Base-by-base conservation (phyloP, 2,329 filamentous ascomycete species). In the Clonostachys chloroleuca region DNA sequence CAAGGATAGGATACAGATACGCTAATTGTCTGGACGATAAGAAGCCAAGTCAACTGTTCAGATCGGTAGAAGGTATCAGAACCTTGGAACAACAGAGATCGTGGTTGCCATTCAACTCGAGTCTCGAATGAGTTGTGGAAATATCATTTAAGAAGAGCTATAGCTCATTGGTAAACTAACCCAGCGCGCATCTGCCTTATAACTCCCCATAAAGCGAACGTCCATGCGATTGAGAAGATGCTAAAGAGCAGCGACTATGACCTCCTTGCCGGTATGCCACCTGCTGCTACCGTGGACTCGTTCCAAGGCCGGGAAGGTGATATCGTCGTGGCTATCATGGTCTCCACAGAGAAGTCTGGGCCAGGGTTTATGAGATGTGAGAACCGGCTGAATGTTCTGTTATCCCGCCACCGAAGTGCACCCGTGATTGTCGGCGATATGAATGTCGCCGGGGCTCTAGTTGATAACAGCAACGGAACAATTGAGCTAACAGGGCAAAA, bases 401-500 rank as follows among this genome's bases (percentile, higher is more conserved):
- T 35, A 5, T 33, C 45, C 6, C 45, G 41, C 8, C 45, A 47
- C 8, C 35, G 40, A 24, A 41, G n/a, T 16, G 40, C 40, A 12
- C 34, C 39, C 24, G 45, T 47, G 17, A 20, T 47, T 7, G 35
- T 43, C 39, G 45, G 45, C 30, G 40, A 47, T 34, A 49, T 30
- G 3, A 30, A 30, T 30, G 24, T 10, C 10, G 9, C 24, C 24
- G 24, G 24, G 10, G 24, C 24, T 30, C 24, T 30, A 10, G 8
- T 30, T 30, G 24, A 30, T 30, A 9, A 30, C 24, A 30, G 24
- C 9, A 30, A 30, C 9, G 24, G 9, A 30, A 30, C 2, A 5
- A 10, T 30, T 10, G 9, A 30, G 24, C 8, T 30, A 30, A 18
- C 4, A 4, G 24, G 4, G 24, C 8, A 30, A 30, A 9, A 1